phyloP scores from a whole-genome alignment of 140 eudicot genomes.

The Oenanthe javanica region DNA sequence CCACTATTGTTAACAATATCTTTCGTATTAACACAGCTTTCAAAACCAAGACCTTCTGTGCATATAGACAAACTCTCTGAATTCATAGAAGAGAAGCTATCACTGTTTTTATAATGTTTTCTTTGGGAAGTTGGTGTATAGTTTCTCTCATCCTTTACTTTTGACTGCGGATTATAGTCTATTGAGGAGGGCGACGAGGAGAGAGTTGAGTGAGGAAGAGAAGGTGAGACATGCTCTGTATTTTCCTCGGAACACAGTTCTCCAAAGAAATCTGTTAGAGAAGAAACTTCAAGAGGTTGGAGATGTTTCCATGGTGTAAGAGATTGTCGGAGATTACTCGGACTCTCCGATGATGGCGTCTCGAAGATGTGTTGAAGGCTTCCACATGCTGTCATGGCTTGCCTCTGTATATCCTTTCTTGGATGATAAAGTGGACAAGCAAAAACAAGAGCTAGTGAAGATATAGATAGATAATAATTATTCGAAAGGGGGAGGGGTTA shows the following conservation, averaged over 20 bases:
- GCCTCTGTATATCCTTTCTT: slow-evolving; percentile 38
- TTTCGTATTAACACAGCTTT: slow-evolving; percentile 53
- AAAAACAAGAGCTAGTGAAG: not conserved
- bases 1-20: slow-evolving; percentile 10
- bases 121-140: slow-evolving; percentile 9
- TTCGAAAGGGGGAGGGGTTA: not conserved
- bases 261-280: slow-evolving; percentile 37
- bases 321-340: slow-evolving; percentile 16
- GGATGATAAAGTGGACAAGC: not conserved
- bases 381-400: slow-evolving; percentile 19
- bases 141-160: not conserved
- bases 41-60: slow-evolving; percentile 78
- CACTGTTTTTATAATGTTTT: slow-evolving; percentile 17
- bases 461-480: not conserved
- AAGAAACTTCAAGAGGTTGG: slow-evolving; percentile 23
- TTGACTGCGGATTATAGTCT: not conserved
- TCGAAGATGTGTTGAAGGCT: slow-evolving; percentile 12
- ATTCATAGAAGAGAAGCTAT: slow-evolving; percentile 12
- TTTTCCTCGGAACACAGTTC: slow-evolving; percentile 31
- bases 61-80: slow-evolving; percentile 49
- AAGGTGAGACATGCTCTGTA: slow-evolving; percentile 3
- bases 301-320: slow-evolving; percentile 30
- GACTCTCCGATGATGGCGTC: slow-evolving; percentile 22
- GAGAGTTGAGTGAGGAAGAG: not conserved
- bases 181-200: not conserved